Evolutionary conservation across 1,284 basidiomycete species (phyloP).

Genomic region (Cutaneotrichosporon cavernicola): DNA sequence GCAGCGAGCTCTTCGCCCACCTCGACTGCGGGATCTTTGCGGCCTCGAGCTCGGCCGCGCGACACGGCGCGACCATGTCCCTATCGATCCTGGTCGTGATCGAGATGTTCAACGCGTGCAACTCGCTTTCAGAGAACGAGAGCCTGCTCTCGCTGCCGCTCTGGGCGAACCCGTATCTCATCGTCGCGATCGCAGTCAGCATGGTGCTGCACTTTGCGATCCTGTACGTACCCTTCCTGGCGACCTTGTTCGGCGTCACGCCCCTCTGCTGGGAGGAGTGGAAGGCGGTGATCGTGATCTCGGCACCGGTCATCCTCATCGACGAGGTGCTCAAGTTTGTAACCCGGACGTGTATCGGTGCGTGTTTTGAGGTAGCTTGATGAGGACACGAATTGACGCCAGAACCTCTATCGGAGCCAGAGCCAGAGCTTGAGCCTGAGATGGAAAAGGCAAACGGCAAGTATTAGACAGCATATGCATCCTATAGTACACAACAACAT

Average conservation of each 20-base stretch:
- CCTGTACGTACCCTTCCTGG: constrained; percentile 89
- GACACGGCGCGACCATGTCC: constrained; percentile 91
- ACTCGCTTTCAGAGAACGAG: constrained; percentile 97
- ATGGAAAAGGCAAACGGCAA: constrained; percentile 8
- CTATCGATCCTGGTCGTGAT: constrained; percentile 70
- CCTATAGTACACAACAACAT: not conserved
- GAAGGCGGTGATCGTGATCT: constrained; percentile 88
- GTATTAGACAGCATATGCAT: constrained; percentile 1
- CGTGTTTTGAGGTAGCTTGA: not conserved
- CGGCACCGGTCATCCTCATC: constrained; percentile 81
- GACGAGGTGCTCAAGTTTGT: constrained; percentile 85
- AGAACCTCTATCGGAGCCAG: constrained; percentile 5
- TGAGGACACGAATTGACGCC: not conserved
- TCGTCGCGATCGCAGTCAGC: constrained; percentile 79
- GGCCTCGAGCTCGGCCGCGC: constrained; percentile 68
- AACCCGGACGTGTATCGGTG: constrained; percentile 19
- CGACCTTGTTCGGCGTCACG: constrained; percentile 87
- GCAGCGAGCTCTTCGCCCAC: constrained; percentile 72
- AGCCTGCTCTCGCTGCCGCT: constrained; percentile 81
- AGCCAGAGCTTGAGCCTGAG: constrained; percentile 5
- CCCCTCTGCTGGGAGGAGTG: constrained; percentile 90
- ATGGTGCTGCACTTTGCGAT: constrained; percentile 93
- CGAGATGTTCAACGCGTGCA: constrained; percentile 99
- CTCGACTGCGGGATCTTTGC: constrained; percentile 90
- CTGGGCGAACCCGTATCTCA: constrained; percentile 91